Conservation (phyloP, 352 stramenopile species). For the Globisporangium barbulae region DNA sequence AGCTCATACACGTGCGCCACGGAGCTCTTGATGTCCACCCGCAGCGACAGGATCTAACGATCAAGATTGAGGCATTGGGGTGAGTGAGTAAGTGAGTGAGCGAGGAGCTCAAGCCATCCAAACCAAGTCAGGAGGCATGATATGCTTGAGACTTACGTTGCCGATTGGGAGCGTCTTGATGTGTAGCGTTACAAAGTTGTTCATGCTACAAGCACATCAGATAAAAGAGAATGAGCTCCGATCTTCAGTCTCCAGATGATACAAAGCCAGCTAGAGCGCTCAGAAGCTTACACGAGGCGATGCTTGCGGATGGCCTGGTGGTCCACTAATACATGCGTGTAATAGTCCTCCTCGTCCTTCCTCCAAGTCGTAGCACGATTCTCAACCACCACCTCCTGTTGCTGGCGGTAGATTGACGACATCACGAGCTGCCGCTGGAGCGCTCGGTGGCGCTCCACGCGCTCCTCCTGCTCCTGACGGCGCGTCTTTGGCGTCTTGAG, state of each 20-base stretch:
- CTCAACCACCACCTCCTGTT: neutral
- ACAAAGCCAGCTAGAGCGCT: neutral
- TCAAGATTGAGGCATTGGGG: neutral
- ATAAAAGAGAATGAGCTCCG: neutral
- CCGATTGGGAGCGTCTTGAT: conserved; percentile 79
- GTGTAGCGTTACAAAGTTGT: conserved; percentile 59
- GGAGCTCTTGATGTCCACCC: conserved; percentile 44
- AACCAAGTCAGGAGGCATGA: neutral
- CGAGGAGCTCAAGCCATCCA: neutral
- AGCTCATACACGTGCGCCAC: conserved; percentile 76
- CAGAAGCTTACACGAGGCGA: conserved; percentile 41
- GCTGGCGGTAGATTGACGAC: conserved; percentile 19
- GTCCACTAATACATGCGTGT: conserved; percentile 47
- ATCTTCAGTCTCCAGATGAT: neutral
- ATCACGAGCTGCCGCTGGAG: conserved; percentile 56
- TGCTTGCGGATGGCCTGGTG: conserved; percentile 52
- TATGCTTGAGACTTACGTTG: conserved; percentile 33
- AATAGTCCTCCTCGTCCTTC: conserved; percentile 31
- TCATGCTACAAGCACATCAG: conserved; percentile 23
- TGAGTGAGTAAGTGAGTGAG: neutral
- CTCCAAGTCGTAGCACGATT: neutral
- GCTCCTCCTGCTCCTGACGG: conserved; percentile 42
- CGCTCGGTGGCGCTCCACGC: conserved; percentile 33
- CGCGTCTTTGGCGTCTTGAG: conserved; percentile 55
- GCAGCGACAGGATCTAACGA: conserved; percentile 52